Evolutionary conservation across 2,329 filamentous ascomycete species (phyloP), one percentile per base, ranked within the genome.

Genomic region (Aspergillus fumigatiaffinis): DNA sequence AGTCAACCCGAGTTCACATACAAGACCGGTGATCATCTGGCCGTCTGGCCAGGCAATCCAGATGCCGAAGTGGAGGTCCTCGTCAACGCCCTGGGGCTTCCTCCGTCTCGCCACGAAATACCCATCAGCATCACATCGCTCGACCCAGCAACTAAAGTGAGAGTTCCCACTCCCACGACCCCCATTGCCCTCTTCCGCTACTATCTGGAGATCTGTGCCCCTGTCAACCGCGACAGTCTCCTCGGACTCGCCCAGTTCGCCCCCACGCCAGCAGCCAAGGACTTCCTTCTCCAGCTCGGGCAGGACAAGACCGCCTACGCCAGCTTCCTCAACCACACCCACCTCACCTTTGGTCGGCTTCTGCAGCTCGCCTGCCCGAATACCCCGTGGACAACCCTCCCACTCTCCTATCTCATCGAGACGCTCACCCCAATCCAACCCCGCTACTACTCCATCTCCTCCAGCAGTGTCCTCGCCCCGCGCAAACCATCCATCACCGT

Each of bases 371-470:
- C 91, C 59, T 83, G 86, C 67, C 84, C 86, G 23, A 87, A 87
- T 52, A 77, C 88, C 72, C 84, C 83, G 62, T 96, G 92, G 91
- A 79, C 83, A 52, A 86, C 84, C 52, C 84, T 96, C 50, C 92
- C 92, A 14, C 95, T 96, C 75, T 93, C 92, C 6, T 87, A 91
- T 67, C 87, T 96, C 68, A 89, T 96, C 63, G 92, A 97, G 78
- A 88, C 90, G 58, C 74, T 96, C 54, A 88, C 85, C 74, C 94
- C 94, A 79, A 85, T 96, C 55, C 91, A 96, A 73, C 91, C 92
- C 20, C 89, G 92, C 50, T 96, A 95, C 82, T 97, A 96, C 80
- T 97, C 92, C 52, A 96, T 97, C 74, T 96, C 92, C 2, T 96
- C 92, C 2, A 70, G 67, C 50, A 69, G 66, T 38, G 62, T 69